These are phyloP conservation scores for Spathaspora girioi DNA, from an alignment of 805 yeast species.

Conservation along the genomic window DNA sequence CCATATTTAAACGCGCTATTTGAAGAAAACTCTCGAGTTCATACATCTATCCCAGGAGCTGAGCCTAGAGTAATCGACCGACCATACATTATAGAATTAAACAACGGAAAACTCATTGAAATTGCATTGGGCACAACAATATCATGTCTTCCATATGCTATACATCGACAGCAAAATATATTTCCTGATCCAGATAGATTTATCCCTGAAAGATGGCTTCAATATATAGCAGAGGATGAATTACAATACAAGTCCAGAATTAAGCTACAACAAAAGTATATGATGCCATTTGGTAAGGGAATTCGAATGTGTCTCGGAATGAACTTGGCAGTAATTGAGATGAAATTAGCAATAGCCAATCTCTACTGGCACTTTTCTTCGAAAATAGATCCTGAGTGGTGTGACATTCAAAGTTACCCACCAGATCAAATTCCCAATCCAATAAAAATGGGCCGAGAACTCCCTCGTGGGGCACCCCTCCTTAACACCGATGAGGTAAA, in stretches of 20 bases:
- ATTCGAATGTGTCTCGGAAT: conserved; percentile 72
- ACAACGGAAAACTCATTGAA: conserved; percentile 16
- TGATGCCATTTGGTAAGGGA: conserved; percentile 74
- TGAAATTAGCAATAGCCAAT: conserved; percentile 53
- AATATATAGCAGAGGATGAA: conserved; percentile 17
- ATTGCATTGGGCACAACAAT: conserved; percentile 55
- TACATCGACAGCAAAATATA: conserved; percentile 49
- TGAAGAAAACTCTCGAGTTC: conserved; percentile 57
- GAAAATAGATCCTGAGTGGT: conserved; percentile 42
- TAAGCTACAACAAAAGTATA: conserved; percentile 44
- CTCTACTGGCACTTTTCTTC: conserved; percentile 49
- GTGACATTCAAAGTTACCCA: conserved; percentile 17
- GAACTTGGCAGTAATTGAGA: conserved; percentile 63
- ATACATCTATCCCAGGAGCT: conserved; percentile 71
- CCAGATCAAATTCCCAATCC: conserved; percentile 6
- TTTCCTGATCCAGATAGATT: conserved; percentile 52
- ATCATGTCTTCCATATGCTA: conserved; percentile 63
- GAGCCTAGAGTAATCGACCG: conserved; percentile 54
- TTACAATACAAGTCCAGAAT: conserved; percentile 32
- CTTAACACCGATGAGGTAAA: conserved; percentile 37
- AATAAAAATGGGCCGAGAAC: neutral
- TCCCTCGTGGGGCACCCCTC: neutral
- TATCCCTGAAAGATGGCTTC: conserved; percentile 64
- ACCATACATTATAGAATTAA: conserved; percentile 20
- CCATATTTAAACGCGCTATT: conserved; percentile 61